Evolutionary conservation across 306 rosid genomes (phyloP).

Genomic region (Acmispon strigosus): DNA sequence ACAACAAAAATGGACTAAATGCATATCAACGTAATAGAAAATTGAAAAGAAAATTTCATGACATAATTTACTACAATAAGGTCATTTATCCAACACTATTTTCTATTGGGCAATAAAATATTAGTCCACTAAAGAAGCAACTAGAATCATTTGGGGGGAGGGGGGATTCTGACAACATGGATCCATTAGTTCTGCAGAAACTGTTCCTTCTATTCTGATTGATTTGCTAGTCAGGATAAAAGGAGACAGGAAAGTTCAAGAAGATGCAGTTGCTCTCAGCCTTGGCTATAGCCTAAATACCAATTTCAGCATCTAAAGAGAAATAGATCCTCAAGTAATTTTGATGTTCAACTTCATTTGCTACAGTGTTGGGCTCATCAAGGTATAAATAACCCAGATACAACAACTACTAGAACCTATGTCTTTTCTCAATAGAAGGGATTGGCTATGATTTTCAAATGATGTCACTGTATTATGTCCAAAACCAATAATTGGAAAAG

Average conservation of each 20-base stretch:
- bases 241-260: neutral
- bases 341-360: neutral
- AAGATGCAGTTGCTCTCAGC: neutral
- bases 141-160: neutral
- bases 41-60: neutral
- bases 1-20: neutral
- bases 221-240: neutral
- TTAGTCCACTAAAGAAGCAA: neutral
- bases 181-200: too few relatives aligned
- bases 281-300: neutral
- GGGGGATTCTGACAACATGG: too few relatives aligned
- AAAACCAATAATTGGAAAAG: too few relatives aligned
- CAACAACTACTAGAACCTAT: too few relatives aligned
- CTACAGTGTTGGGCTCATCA: neutral
- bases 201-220: too few relatives aligned
- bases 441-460: too few relatives aligned
- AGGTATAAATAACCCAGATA: neutral
- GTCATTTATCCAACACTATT: neutral
- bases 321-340: neutral
- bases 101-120: conserved; percentile 2
- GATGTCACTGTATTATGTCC: too few relatives aligned
- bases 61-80: neutral
- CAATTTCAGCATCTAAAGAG: neutral
- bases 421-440: too few relatives aligned
- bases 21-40: conserved; percentile 10